These are phyloP conservation scores for Phoenix dactylifera DNA, from an alignment of 176 grass and related monocot genomes.

Conservation along the genomic window DNA sequence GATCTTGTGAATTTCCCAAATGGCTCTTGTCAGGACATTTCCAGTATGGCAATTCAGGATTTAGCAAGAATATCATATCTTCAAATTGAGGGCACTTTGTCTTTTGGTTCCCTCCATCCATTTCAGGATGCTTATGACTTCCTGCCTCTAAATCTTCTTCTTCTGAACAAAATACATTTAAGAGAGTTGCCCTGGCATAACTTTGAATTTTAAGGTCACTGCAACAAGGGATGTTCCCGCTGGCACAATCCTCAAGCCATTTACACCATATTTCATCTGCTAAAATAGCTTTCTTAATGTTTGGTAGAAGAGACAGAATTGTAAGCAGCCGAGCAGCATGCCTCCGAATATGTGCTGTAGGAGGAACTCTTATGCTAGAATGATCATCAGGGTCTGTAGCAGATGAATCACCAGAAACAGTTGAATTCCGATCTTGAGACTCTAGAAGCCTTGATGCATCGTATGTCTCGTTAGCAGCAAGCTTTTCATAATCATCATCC, in stretches of 20 bases:
- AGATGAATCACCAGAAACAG: constrained; percentile 37
- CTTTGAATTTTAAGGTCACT: constrained; percentile 81
- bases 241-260: constrained; percentile 89
- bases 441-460: constrained; percentile 73
- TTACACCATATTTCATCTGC: constrained; percentile 74
- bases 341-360: constrained; percentile 80
- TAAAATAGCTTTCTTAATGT: constrained; percentile 58
- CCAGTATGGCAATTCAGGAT: constrained; percentile 64
- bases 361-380: constrained; percentile 76
- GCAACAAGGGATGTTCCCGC: constrained; percentile 44
- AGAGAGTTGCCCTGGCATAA: constrained; percentile 65
- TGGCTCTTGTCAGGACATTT: constrained; percentile 42
- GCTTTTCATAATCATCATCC: constrained; percentile 88
- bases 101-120: constrained; percentile 32
- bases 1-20: constrained; percentile 27
- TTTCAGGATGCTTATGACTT: constrained; percentile 33
- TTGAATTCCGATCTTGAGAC: constrained; percentile 34
- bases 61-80: constrained; percentile 79
- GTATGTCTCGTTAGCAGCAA: constrained; percentile 96
- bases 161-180: constrained; percentile 57
- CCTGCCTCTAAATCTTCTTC: constrained; percentile 19
- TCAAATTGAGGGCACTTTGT: constrained; percentile 67
- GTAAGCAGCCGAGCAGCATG: constrained; percentile 72
- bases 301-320: constrained; percentile 83
- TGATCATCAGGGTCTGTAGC: constrained; percentile 39